phyloP scores from a whole-genome alignment of 192 early-diverging fungal genomes.

The Podila verticillata region DNA sequence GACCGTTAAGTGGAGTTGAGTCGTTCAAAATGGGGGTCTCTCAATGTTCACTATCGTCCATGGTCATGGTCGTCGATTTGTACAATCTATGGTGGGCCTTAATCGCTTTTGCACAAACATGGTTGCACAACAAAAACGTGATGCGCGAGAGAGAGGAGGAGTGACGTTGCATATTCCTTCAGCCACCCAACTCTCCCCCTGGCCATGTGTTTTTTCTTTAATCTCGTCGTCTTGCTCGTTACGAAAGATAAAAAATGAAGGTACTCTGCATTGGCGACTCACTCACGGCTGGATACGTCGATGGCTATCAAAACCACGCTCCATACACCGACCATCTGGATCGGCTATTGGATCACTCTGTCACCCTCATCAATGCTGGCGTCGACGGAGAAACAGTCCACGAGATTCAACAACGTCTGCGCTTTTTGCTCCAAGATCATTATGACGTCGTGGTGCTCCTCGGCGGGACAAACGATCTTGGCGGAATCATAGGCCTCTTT shows the following conservation, averaged over 20 bases:
- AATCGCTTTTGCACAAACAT: too few relatives aligned
- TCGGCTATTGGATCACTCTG: constrained; percentile 1
- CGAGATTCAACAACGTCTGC: constrained; percentile 4
- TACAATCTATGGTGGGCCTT: too few relatives aligned
- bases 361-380: constrained; percentile 14
- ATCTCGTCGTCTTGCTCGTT: neutral
- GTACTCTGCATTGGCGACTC: constrained; percentile 25
- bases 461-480: constrained; percentile 23
- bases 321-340: constrained; percentile 13
- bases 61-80: too few relatives aligned
- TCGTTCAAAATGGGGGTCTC: too few relatives aligned
- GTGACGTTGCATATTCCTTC: neutral
- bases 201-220: neutral
- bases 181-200: neutral
- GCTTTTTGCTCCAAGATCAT: neutral
- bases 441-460: constrained; percentile 10
- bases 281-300: constrained; percentile 11
- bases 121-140: too few relatives aligned
- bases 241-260: neutral
- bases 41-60: too few relatives aligned
- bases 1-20: too few relatives aligned
- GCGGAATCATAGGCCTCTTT: neutral
- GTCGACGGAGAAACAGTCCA: constrained; percentile 15
- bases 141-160: too few relatives aligned
- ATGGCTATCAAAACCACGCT: neutral